Evolutionary conservation across 768 basidiomycete genomes (phyloP).

Genomic region (Leccinum subgranulosum): DNA sequence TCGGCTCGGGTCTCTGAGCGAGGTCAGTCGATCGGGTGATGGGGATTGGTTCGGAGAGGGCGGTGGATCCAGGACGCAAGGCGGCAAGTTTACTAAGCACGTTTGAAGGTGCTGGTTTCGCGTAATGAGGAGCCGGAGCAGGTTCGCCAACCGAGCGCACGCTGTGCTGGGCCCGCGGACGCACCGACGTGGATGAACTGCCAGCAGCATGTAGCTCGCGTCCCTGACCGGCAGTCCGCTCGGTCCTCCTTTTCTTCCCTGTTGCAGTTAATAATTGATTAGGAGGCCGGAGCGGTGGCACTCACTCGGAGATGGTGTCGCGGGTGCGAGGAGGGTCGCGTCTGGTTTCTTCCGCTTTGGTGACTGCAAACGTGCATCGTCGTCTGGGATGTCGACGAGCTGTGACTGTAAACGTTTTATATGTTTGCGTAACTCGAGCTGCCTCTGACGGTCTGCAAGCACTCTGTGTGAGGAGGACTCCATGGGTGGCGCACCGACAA

Average conservation of each 20-base stretch:
- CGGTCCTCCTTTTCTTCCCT: constrained; percentile 46
- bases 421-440: constrained; percentile 49
- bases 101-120: constrained; percentile 47
- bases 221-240: constrained; percentile 24
- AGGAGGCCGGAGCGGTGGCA: neutral
- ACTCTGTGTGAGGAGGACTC: constrained; percentile 49
- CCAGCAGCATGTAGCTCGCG: constrained; percentile 15
- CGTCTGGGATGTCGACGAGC: constrained; percentile 38
- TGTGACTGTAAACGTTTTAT: constrained; percentile 58
- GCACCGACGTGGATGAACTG: constrained; percentile 7
- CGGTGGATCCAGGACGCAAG: constrained; percentile 26
- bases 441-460: constrained; percentile 37
- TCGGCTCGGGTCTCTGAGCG: constrained; percentile 17
- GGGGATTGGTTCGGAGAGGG: constrained; percentile 10
- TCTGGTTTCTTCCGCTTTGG: constrained; percentile 49
- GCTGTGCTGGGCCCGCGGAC: constrained; percentile 14
- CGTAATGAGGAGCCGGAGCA: constrained; percentile 8
- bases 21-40: constrained; percentile 33
- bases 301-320: constrained; percentile 68
- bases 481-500: constrained; percentile 36
- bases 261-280: neutral
- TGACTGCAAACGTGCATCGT: constrained; percentile 29
- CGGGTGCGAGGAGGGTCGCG: constrained; percentile 40
- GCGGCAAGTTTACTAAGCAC: constrained; percentile 50
- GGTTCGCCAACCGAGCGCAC: constrained; percentile 6